Base-by-base conservation (phyloP, 2,329 filamentous ascomycete genomes). In the Xylariaceae sp. region DNA sequence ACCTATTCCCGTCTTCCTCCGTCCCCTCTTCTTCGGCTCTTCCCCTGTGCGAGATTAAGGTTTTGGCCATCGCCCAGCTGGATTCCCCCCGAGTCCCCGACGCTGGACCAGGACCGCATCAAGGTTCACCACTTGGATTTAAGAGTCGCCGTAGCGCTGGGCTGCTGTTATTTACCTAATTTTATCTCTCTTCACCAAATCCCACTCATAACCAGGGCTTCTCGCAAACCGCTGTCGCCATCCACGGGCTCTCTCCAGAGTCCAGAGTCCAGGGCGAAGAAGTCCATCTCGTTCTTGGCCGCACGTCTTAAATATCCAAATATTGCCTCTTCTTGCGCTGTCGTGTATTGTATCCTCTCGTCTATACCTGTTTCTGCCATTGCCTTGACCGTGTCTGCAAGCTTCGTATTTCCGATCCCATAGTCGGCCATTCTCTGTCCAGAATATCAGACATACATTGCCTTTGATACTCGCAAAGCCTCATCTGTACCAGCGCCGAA, bases 21-120 rank as follows among this genome's bases (percentile, higher is more conserved):
- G 18, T 56, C 47, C n/a, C 36, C 36, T 10, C 26, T 16, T 41
- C 36, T 29, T 49, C 47, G 6, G 39, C 26, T 39, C 15, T n/a
- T 43, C 15, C n/a, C 16, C n/a, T 21, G 10, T 54, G 22, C 56
- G 48, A 47, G 46, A 56, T 52, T 58, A 59, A 57, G 54, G 51
- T 57, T 56, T 57, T 37, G 54, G 44, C 49, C 48, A 26, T 46
- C 46, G 48, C 49, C 42, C 30, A 45, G 37, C 36, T 49, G 29
- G 22, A 10, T 42, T 39, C 46, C 30, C 43, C 19, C n/a, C n/a
- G n/a, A n/a, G n/a, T n/a, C n/a, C n/a, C n/a, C n/a, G n/a, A n/a
- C n/a, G n/a, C n/a, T n/a, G n/a, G n/a, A n/a, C n/a, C n/a, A n/a
- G n/a, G 37, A 32, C 40, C 48, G 47, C 34, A 53, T 32, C 30